These are phyloP conservation scores for Trichosporon asahii DNA, from an alignment of 1,284 basidiomycete species.

Conservation along the genomic window DNA sequence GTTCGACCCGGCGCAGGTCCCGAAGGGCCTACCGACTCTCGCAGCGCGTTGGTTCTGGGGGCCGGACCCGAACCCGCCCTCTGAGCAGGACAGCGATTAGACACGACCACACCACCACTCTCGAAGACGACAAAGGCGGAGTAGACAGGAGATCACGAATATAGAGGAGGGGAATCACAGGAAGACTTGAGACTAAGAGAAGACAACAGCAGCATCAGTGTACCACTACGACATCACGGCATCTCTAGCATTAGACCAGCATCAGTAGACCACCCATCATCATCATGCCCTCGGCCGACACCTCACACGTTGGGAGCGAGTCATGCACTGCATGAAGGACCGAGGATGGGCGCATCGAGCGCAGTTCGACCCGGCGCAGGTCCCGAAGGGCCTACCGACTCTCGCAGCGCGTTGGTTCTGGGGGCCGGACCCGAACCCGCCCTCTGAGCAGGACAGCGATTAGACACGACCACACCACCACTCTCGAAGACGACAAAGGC, in stretches of 20 bases:
- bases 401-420: background rate
- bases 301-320: slow-evolving; percentile 7
- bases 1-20: background rate
- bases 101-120: too few relatives aligned
- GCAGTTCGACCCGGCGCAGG: background rate
- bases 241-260: too few relatives aligned
- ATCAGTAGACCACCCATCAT: background rate
- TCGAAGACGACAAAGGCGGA: background rate
- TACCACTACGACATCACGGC: too few relatives aligned
- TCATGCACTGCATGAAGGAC: slow-evolving; percentile 8
- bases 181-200: too few relatives aligned
- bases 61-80: background rate
- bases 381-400: background rate
- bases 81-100: background rate
- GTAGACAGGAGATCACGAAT: background rate
- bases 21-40: background rate
- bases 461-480: too few relatives aligned
- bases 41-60: background rate
- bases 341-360: slow-evolving; percentile 11
- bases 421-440: background rate
- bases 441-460: background rate
- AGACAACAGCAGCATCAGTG: too few relatives aligned
- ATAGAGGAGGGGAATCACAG: too few relatives aligned
- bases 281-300: slow-evolving; percentile 9
- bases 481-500: too few relatives aligned